Base-by-base conservation (phyloP, 257 asterid genomes). In the Solanum ossicruentum region DNA sequence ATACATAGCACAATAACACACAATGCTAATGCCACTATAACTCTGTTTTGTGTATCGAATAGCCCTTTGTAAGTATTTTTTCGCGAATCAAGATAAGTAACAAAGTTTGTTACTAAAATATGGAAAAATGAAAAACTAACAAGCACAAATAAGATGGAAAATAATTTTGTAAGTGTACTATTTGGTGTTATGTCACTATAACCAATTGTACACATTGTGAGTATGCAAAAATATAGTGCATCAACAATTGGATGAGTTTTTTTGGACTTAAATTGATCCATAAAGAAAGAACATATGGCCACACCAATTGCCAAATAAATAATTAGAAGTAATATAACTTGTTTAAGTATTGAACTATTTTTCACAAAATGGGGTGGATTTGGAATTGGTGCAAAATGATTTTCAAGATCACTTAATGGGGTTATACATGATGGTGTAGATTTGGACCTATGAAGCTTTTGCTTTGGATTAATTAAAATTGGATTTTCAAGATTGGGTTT, bases 191-290 rank as follows among this genome's bases (percentile, higher is more conserved):
- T 94, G 84, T 96, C 99, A 26, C 99, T 98, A 81, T 96, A 96
- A 9, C 99, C 99, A 86, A 96, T 96, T 3, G 99, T 96, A 86
- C 99, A 93, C 98, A 96, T 93, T 32, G 98, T 96, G 60, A 96
- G 97, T 80, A 94, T 91, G 88, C 97, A 94, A 81, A 94, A 96
- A 63, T 96, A 96, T 45, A 96, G 86, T 56, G 98, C 99, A 91
- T 96, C 98, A 51, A 96, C 95, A 23, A 93, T 93, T 66, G 98
- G 94, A 82, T 93, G 97, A 6, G 99, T 51, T 11, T 51, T 93
- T 8, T 56, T 82, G 28, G 90, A 95, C 73, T 85, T 87, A 86
- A 96, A 94, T 86, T 90, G 61, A 32, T 93, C 89, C 90, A 86
- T 92, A 67, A 87, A 89, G 36, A 86, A 82, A 57, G 93, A 88